Evolutionary conservation across 163 green algal genomes (phyloP).

Genomic region (Chlamydomonas reinhardtii): DNA sequence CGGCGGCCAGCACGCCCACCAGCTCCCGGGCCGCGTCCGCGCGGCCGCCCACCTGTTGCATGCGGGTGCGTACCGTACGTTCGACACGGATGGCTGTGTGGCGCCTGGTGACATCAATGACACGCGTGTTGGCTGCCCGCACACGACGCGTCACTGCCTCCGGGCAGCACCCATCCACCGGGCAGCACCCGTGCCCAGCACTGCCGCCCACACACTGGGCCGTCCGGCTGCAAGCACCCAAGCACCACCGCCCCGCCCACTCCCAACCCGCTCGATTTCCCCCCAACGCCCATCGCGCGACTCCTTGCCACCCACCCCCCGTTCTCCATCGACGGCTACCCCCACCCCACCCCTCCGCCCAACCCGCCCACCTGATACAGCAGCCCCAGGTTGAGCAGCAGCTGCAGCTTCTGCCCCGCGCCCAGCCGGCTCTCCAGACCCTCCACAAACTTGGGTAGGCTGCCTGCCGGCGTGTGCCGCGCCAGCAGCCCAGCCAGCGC

Average conservation of each 20-base stretch:
- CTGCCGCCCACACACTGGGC: too few species aligned
- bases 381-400: slow-evolving; percentile 82
- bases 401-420: slow-evolving; percentile 70
- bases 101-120: too few species aligned
- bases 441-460: neutral
- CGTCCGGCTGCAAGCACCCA: too few species aligned
- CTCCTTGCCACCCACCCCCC: too few species aligned
- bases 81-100: too few species aligned
- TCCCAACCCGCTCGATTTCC: neutral
- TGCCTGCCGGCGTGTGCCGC: slow-evolving; percentile 21
- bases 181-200: too few species aligned
- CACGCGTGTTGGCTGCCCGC: too few species aligned
- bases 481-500: slow-evolving; percentile 27
- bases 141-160: neutral
- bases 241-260: slow-evolving; percentile 22
- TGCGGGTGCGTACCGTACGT: too few species aligned
- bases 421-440: slow-evolving; percentile 79
- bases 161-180: too few species aligned
- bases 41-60: slow-evolving; percentile 5
- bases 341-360: neutral
- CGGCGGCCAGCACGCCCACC: slow-evolving; percentile 27
- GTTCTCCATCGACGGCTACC: too few species aligned
- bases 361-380: slow-evolving; percentile 76
- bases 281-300: too few species aligned
- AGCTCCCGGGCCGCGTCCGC: slow-evolving; percentile 24